Evolutionary conservation across 2,329 filamentous ascomycete genomes (phyloP), one percentile per base, ranked within the genome.

Genomic region (Paraphaeosphaeria minitans): DNA sequence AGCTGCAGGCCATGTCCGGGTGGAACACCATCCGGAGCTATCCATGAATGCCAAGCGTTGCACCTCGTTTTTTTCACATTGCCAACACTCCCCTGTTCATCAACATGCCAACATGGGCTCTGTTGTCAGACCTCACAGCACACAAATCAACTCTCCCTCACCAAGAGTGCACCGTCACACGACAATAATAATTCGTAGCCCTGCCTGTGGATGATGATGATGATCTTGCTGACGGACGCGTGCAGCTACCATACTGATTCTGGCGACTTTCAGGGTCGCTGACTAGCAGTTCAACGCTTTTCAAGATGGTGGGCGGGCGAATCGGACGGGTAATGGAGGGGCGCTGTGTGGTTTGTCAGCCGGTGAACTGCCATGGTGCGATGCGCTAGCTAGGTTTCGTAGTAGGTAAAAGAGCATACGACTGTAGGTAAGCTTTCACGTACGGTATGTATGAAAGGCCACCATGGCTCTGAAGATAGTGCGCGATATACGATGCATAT

Each of bases 271-370:
- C 12, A 16, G 22, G 43, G 33, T 19, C 12, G 33, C 21, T 51
- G 27, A 39, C 33, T 37, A 24, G 24, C 43, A 21, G 46, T 45
- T 27, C 47, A 56, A 55, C 50, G 52, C 54, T 57, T 57, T 39
- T 59, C 56, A 43, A 47, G 57, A 59, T 19, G 19, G 29, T 27
- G 14, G 13, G 33, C 29, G 7, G 9, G 37, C 62, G 58, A 65
- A 63, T 62, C 22, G 49, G 47, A 47, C 46, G 39, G 39, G 46
- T 57, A 59, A 55, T 56, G 46, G 45, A 56, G 37, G 22, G 53
- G 39, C 29, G 45, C 54, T 56, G 62, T 62, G 64, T 62, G 53
- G 63, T 66, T 65, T 62, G 62, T 67, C 65, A 67, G 66, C 65
- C 55, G 55, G 47, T 37, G 53, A 24, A 54, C 33, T 47, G 35